phyloP scores from a whole-genome alignment of 108 stramenopile genomes.

The Cylindrotheca fusiformis region DNA sequence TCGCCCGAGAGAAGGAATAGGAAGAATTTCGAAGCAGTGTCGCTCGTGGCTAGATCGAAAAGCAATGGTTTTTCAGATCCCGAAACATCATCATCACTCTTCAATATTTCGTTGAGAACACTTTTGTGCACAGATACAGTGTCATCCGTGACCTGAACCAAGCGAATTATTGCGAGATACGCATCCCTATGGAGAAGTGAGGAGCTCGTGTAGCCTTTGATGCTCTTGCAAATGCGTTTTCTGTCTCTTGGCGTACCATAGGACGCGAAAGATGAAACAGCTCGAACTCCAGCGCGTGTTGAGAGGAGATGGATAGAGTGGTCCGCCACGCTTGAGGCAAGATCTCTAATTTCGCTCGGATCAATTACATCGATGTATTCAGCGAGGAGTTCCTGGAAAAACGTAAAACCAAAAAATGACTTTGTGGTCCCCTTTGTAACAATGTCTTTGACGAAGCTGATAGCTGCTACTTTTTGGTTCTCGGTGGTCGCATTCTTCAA shows the following conservation, averaged over 20 bases:
- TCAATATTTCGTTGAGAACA: constrained; percentile 68
- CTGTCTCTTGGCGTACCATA: constrained; percentile 91
- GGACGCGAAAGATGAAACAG: constrained; percentile 79
- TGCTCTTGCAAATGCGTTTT: constrained; percentile 85
- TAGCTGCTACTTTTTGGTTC: constrained; percentile 57
- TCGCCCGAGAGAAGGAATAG: constrained; percentile 75
- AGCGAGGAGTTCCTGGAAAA: constrained; percentile 76
- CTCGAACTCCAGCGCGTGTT: constrained; percentile 77
- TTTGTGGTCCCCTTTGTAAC: constrained; percentile 85
- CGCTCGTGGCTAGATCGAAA: constrained; percentile 67
- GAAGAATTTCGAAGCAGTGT: constrained; percentile 86
- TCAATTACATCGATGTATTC: constrained; percentile 67
- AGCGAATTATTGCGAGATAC: constrained; percentile 82
- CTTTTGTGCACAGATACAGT: constrained; percentile 92
- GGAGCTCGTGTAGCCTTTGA: constrained; percentile 88
- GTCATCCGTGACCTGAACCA: constrained; percentile 91
- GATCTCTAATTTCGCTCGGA: constrained; percentile 54
- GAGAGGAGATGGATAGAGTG: constrained; percentile 82
- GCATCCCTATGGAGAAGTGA: constrained; percentile 88
- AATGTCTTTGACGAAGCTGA: constrained; percentile 46
- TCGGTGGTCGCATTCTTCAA: constrained; percentile 50
- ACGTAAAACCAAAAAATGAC: constrained; percentile 74
- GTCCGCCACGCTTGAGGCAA: constrained; percentile 73
- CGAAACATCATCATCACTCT: constrained; percentile 13
- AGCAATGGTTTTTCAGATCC: constrained; percentile 30